Evolutionary conservation across 345 rosid genomes (phyloP).

Genomic region (Pugionium cornutum): DNA sequence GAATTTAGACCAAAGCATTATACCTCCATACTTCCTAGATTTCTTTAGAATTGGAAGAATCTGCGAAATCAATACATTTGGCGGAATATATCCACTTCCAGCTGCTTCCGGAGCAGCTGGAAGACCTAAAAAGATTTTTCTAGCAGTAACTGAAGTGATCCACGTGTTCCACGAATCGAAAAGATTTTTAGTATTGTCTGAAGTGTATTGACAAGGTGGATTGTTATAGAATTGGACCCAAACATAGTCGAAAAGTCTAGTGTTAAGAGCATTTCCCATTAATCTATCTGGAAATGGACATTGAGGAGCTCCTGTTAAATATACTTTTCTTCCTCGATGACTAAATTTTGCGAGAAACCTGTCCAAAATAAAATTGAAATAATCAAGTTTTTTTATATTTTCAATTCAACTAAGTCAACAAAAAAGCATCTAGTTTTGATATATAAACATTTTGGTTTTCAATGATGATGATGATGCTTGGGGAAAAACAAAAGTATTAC

Average conservation of each 20-base stretch:
- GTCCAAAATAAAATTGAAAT: constrained; percentile 34
- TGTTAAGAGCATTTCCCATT: constrained; percentile 49
- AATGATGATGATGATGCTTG: too few species aligned
- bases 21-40: constrained; percentile 57
- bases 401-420: background rate
- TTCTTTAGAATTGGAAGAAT: constrained; percentile 51
- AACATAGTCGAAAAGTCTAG: constrained; percentile 55
- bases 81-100: constrained; percentile 55
- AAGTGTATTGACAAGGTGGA: constrained; percentile 52
- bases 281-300: constrained; percentile 62
- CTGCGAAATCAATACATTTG: constrained; percentile 41
- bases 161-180: constrained; percentile 55
- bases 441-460: too few species aligned
- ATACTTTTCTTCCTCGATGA: constrained; percentile 47
- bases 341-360: constrained; percentile 41
- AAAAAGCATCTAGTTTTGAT: too few species aligned
- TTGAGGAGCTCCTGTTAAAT: constrained; percentile 65
- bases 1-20: constrained; percentile 66
- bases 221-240: constrained; percentile 73
- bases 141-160: constrained; percentile 46
- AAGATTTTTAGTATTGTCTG: constrained; percentile 40
- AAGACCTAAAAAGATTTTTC: constrained; percentile 51
- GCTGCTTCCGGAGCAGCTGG: constrained; percentile 64
- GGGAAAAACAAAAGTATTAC: background rate
- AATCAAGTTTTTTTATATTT: background rate